Base-by-base conservation (phyloP, 2,329 filamentous ascomycete species). In the Fusarium sacchari region DNA sequence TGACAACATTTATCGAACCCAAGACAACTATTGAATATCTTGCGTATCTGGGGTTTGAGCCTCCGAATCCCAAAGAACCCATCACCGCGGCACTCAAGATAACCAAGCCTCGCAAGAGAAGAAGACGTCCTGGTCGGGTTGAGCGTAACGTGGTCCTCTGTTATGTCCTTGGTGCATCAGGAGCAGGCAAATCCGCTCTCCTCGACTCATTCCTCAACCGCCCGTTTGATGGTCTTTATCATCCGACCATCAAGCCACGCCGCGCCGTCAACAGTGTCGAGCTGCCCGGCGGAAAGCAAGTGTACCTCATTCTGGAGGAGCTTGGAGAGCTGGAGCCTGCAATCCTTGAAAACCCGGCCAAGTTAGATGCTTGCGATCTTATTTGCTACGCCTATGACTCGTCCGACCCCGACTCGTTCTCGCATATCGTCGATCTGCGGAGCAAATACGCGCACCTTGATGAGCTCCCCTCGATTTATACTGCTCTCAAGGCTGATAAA, bases 361-460 rank as follows among this genome's bases (percentile, higher is more conserved):
- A 97, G 82, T 87, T 99, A 20, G 94, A 97, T 78, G 92, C 95
- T 11, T 98, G 96, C 82, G 96, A 99, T 82, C 88, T 99, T 30
- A 89, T 99, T 50, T 97, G 96, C 83, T 98, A 97, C 83, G 92
- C 94, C 2, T 99, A 98, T 83, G 96, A 99, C 84, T 98, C 96
- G 5, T 97, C 95, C 3, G 95, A 99, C 71, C 96, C 96, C 0
- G 95, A 98, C 81, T 97, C 94, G 8, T 99, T 99, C 82, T 91
- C 93, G 3, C 95, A 98, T 79, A 94, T 99, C 60, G 93, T 96
- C 42, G 89, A 93, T 24, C 86, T 98, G 55, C 91, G 95, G 47
- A 88, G 90, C 62, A 93, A 92, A 77, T 93, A 96, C 75, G 91
- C 94, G 0, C 92, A 96, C 62, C 88, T 99, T 6, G 93, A 97